These are phyloP conservation scores for Aegle marmelos DNA, from an alignment of 345 rosid species.

Conservation along the genomic window DNA sequence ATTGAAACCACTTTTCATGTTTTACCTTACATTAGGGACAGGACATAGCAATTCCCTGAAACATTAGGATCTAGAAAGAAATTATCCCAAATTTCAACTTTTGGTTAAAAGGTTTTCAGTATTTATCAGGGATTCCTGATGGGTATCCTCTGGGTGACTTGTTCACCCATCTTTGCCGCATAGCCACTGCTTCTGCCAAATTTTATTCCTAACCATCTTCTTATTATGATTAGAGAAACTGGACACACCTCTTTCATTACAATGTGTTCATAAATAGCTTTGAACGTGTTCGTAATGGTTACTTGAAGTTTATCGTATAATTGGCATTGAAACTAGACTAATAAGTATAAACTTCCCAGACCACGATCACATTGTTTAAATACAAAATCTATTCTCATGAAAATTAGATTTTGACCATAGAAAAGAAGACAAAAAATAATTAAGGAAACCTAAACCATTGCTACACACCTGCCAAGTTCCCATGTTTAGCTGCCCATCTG, in stretches of 20 bases:
- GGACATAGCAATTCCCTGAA: background rate
- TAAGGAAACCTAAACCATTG: background rate
- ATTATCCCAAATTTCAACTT: background rate
- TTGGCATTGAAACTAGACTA: background rate
- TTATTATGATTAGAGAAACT: background rate
- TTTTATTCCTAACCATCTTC: background rate
- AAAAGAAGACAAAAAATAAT: background rate
- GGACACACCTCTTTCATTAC: too few species aligned
- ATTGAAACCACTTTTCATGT: background rate
- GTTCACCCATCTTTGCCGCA: background rate
- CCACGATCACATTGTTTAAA: background rate
- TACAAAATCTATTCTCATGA: background rate
- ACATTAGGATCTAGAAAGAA: background rate
- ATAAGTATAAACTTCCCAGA: background rate
- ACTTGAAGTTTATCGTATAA: background rate
- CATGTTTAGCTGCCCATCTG: slow-evolving; percentile 81
- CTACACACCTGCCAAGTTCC: slow-evolving; percentile 93
- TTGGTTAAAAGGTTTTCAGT: background rate
- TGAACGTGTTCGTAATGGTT: background rate
- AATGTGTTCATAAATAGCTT: background rate
- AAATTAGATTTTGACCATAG: background rate
- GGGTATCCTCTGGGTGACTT: background rate
- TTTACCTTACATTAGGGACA: background rate
- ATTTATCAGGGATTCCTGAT: background rate
- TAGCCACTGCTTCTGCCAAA: background rate